Evolutionary conservation across 129 eudicot genomes (phyloP).

Genomic region (Centella asiatica): DNA sequence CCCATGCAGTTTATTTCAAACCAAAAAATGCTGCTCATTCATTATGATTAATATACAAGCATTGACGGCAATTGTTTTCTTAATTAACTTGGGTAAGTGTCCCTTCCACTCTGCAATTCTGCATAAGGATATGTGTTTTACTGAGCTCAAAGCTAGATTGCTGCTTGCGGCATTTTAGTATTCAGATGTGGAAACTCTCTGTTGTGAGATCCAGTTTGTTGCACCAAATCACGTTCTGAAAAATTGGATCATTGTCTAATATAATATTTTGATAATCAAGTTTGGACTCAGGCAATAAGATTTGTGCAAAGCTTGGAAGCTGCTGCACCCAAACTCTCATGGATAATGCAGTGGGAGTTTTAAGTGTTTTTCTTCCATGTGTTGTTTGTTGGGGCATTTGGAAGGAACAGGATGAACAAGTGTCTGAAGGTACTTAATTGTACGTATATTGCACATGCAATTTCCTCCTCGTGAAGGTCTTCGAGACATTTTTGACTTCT

Average conservation of each 20-base stretch:
- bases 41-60: no score
- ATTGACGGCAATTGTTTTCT: no score
- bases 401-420: constrained; percentile 12
- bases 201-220: neutral
- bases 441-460: neutral
- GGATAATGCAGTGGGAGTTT: constrained; percentile 9
- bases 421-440: constrained; percentile 15
- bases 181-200: neutral
- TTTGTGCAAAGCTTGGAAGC: constrained; percentile 16
- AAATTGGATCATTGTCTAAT: constrained; percentile 3
- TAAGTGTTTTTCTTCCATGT: constrained; percentile 14
- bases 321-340: constrained; percentile 14
- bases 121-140: neutral
- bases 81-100: no score
- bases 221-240: constrained; percentile 7
- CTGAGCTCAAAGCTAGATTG: neutral
- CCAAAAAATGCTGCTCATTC: no score
- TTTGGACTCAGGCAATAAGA: constrained; percentile 14
- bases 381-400: constrained; percentile 18
- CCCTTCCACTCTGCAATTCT: no score
- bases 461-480: neutral
- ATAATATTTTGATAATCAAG: constrained; percentile 12
- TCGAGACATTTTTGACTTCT: neutral
- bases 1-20: no score
- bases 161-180: neutral